phyloP scores from a whole-genome alignment of 495 filamentous ascomycete species.

The Penicillium soppii region DNA sequence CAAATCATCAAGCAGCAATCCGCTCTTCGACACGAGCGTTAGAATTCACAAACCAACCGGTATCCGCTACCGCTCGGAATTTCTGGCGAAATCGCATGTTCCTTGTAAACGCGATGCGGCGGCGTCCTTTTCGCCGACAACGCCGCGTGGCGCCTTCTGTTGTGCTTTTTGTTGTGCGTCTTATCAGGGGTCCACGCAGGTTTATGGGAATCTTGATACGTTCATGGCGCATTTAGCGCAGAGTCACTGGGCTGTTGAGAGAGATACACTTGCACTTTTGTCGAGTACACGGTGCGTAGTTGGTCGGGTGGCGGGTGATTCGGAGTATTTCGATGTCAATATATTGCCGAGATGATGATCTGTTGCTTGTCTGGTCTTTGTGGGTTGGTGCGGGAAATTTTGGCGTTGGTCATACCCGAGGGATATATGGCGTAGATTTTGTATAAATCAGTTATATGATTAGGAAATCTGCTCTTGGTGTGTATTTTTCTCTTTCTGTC shows the following conservation, averaged over 20 bases:
- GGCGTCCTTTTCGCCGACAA: conserved; percentile 7
- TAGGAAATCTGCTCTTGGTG: too few species aligned
- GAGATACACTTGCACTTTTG: conserved; percentile 8
- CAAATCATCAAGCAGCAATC: background rate
- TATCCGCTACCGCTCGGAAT: conserved; percentile 48
- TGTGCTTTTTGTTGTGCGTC: conserved; percentile 50
- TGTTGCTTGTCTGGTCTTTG: background rate
- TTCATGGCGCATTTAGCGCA: conserved; percentile 44
- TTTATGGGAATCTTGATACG: conserved; percentile 36
- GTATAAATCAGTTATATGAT: too few species aligned
- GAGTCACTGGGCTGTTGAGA: conserved; percentile 23
- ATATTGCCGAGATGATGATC: conserved; percentile 14
- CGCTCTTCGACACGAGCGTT: conserved; percentile 27
- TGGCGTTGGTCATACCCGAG: conserved; percentile 2
- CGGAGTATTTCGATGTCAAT: conserved; percentile 45
- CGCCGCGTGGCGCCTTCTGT: conserved; percentile 29
- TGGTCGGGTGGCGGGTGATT: conserved; percentile 24
- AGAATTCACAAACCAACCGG: conserved; percentile 28
- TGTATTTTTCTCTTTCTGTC: too few species aligned
- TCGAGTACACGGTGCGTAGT: conserved; percentile 33
- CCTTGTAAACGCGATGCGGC: conserved; percentile 19
- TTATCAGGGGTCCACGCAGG: conserved; percentile 27
- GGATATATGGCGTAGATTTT: too few species aligned
- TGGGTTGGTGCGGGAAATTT: background rate
- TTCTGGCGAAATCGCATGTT: conserved; percentile 51